Base-by-base conservation (phyloP, 352 stramenopile species). In the Globisporangium recalcitrans region DNA sequence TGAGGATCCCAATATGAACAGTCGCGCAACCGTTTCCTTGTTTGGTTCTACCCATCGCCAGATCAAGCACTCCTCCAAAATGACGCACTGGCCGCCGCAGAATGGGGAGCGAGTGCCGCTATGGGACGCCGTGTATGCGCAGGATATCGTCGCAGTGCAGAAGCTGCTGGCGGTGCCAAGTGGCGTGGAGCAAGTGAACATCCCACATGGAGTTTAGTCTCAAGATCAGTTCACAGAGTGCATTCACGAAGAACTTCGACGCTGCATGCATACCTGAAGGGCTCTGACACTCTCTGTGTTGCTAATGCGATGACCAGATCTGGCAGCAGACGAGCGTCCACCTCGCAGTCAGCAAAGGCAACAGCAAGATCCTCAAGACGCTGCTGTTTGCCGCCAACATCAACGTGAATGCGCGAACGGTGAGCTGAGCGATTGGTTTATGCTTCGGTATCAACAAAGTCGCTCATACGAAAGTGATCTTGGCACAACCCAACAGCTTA, bases 261-360 rank as follows among this genome's bases (percentile, higher is more conserved):
- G 40, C 49, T 56, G 11, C 49, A 31, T 16, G n/a, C 42, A 49
- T 40, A 40, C 27, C 49, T 56, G 27, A 19, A 11, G 8, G 1
- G 26, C 8, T 31, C 44, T 64, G 19, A n/a, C 32, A 44, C 40
- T 13, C 19, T 31, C 34, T 51, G 8, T 36, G 5, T 52, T 52
- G 9, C 36, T 54, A 19, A 27, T 42, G 40, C 26, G 19, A 24
- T 31, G 22, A 11, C 13, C 40, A 87, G 79, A 55, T 89, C 19
- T 86, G 79, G 75, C 78, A 81, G 62, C 69, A 82, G 58, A 88
- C 78, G 29, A 81, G 77, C 24, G 72, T 85, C 8, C 78, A 90
- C 60, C 47, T 88, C 3, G 78, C 71, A n/a, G 77, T 87, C 19
- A 58, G 58, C 10, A 76, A 74, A 29, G 77, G 75, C 29, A 78